These are phyloP conservation scores for Botrytis aclada DNA, from an alignment of 2,329 filamentous ascomycete genomes.

Conservation along the genomic window DNA sequence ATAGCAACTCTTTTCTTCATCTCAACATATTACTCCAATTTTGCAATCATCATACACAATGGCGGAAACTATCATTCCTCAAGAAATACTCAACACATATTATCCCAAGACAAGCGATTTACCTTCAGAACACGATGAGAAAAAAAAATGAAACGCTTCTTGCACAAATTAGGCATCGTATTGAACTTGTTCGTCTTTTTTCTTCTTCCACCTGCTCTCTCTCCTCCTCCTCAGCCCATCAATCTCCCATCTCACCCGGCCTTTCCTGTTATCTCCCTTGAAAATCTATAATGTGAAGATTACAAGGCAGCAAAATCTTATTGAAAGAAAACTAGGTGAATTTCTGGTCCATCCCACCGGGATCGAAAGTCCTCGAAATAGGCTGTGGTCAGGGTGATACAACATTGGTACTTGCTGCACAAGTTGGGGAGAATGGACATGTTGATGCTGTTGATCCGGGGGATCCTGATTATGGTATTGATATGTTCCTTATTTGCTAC, in stretches of 20 bases:
- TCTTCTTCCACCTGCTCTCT: background rate
- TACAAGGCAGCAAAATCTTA: background rate
- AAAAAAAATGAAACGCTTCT: conserved; percentile 10
- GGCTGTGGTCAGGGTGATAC: conserved; percentile 60
- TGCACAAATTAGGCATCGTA: conserved; percentile 39
- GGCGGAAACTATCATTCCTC: background rate
- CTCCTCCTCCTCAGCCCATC: background rate
- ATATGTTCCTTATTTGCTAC: background rate
- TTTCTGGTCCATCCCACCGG: conserved; percentile 40
- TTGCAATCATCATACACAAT: background rate
- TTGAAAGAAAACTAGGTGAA: conserved; percentile 25
- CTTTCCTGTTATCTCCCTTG: background rate
- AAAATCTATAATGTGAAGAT: background rate
- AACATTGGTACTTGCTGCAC: conserved; percentile 51
- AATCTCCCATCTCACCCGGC: background rate
- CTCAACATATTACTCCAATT: background rate
- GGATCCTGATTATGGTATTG: conserved; percentile 45
- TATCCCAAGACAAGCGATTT: conserved; percentile 20
- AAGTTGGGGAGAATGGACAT: conserved; percentile 44
- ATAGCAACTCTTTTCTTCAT: background rate
- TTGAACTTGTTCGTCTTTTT: background rate
- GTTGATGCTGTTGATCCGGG: conserved; percentile 54
- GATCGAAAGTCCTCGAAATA: conserved; percentile 51
- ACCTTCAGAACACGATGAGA: background rate
- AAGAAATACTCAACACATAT: conserved; percentile 21